Conservation (phyloP, 2,329 filamentous ascomycete genomes). For the Dothistroma pini region DNA sequence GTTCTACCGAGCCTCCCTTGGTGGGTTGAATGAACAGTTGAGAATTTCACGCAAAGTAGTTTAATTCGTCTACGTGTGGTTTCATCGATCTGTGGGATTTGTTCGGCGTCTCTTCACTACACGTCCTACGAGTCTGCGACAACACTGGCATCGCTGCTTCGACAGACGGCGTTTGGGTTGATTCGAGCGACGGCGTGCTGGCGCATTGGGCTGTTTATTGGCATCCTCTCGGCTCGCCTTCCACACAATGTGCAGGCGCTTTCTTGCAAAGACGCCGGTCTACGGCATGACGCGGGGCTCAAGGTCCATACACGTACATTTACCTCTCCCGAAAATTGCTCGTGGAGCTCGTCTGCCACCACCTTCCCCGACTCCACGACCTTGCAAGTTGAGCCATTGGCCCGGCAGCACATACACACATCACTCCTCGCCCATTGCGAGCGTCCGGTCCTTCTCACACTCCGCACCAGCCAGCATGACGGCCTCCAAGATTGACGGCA, state of each 20-base stretch:
- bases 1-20: background rate
- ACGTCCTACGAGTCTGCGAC: background rate
- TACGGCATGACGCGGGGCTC: constrained; percentile 11
- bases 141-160: background rate
- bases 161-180: constrained; percentile 3
- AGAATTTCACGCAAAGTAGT: background rate
- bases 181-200: background rate
- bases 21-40: no score
- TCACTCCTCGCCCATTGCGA: constrained; percentile 6
- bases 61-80: background rate
- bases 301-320: background rate
- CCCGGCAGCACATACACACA: background rate
- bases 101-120: background rate
- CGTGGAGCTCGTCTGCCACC: constrained; percentile 1
- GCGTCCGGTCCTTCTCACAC: constrained; percentile 44
- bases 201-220: background rate
- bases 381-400: constrained; percentile 4
- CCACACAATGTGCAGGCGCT: no score
- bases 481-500: constrained; percentile 91
- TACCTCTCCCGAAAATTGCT: constrained; percentile 3
- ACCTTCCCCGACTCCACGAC: background rate
- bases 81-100: background rate
- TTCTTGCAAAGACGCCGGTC: constrained; percentile 2
- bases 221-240: background rate
- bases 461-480: constrained; percentile 64